These are phyloP conservation scores for Wickerhamiella shivajii DNA, from an alignment of 805 yeast species.

Conservation along the genomic window DNA sequence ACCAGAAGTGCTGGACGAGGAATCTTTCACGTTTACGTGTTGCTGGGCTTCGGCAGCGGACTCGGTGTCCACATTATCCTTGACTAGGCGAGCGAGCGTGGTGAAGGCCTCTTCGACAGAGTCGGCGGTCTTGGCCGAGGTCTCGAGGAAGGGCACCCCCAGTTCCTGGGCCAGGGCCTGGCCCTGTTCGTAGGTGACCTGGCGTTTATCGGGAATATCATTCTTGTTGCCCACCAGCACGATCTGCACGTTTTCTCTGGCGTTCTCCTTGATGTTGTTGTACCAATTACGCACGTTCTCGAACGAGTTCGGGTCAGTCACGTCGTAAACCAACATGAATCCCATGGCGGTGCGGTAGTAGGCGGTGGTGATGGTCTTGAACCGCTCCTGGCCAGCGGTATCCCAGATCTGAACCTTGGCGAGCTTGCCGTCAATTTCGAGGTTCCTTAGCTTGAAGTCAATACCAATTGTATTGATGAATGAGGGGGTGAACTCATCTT, in stretches of 20 bases:
- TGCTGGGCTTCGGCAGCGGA: constrained; percentile 21
- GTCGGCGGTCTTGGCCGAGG: constrained; percentile 85
- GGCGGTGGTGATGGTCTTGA: constrained; percentile 94
- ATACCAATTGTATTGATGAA: constrained; percentile 97
- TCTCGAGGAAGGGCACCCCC: constrained; percentile 84
- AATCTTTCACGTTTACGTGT: constrained; percentile 20
- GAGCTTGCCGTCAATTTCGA: constrained; percentile 68
- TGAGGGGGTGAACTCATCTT: constrained; percentile 90
- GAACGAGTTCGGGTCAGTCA: constrained; percentile 91
- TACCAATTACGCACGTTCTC: constrained; percentile 90
- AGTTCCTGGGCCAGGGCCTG: constrained; percentile 73
- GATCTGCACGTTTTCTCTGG: constrained; percentile 88
- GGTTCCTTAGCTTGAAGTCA: constrained; percentile 93
- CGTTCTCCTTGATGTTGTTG: constrained; percentile 90
- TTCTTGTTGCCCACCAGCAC: constrained; percentile 91
- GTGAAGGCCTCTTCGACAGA: constrained; percentile 88
- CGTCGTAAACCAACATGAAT: constrained; percentile 91
- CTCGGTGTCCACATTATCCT: constrained; percentile 50
- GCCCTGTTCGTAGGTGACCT: constrained; percentile 82
- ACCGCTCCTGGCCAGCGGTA: constrained; percentile 97
- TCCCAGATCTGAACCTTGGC: constrained; percentile 97
- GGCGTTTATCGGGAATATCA: constrained; percentile 79
- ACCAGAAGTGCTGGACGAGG: constrained; percentile 15
- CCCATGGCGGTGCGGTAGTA: constrained; percentile 99
- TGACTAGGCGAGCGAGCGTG: constrained; percentile 73